Percentiles rank a stretch among this genome's conserved stretches.
Conservation (phyloP, 1,284 basidiomycete genomes). For the Heterobasidion irregulare region DNA sequence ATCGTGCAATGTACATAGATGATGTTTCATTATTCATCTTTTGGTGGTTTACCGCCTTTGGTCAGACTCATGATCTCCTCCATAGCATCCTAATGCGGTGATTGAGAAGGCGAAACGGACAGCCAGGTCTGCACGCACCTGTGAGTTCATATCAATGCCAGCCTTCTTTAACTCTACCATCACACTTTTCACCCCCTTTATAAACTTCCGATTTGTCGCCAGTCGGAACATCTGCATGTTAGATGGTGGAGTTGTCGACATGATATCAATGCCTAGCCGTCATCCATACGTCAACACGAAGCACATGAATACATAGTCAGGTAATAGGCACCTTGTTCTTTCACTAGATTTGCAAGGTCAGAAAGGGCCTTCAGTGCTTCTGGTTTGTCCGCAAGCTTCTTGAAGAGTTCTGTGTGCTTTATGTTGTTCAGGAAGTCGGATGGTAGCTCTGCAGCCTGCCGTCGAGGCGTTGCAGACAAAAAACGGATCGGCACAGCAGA, state of each 20-base stretch:
- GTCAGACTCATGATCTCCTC: constrained; percentile 1
- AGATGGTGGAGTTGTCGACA: constrained; percentile 34
- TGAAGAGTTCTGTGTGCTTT: constrained; percentile 35
- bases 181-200: constrained; percentile 36
- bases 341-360: constrained; percentile 35
- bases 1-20: neutral
- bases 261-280: constrained; percentile 36
- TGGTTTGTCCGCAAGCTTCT: constrained; percentile 40
- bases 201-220: constrained; percentile 42
- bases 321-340: constrained; percentile 39
- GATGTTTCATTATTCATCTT: neutral
- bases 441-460: constrained; percentile 26
- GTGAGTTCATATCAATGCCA: constrained; percentile 42
- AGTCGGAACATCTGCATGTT: constrained; percentile 45
- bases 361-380: constrained; percentile 39
- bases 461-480: constrained; percentile 28
- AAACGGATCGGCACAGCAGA: neutral
- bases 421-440: constrained; percentile 29
- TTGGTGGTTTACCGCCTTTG: neutral
- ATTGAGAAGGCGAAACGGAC: neutral
- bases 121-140: constrained; percentile 22
- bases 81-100: constrained; percentile 1
- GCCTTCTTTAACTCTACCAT: constrained; percentile 48
- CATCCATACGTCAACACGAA: neutral
- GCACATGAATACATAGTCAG: neutral